Percentiles rank a stretch among this genome's conserved stretches.
These are phyloP conservation scores for Microbotryum intermedium DNA, from an alignment of 1,284 basidiomycete species.

Conservation along the genomic window DNA sequence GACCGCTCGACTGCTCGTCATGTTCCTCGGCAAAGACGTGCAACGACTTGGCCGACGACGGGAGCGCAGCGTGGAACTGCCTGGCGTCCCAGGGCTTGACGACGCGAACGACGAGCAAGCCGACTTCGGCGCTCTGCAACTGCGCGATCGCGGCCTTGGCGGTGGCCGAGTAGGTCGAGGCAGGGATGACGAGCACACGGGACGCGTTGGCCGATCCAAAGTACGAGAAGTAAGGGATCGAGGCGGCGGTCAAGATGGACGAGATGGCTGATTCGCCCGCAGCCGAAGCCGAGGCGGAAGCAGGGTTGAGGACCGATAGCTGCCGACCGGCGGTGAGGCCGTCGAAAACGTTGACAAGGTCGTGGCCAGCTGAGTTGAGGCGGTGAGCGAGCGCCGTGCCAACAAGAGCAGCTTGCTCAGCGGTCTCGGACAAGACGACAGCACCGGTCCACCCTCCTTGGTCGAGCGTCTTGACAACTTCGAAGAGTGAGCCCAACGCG, in stretches of 20 bases:
- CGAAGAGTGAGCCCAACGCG: slow-evolving; percentile 49
- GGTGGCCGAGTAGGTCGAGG: slow-evolving; percentile 27
- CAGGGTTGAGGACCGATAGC: slow-evolving; percentile 17
- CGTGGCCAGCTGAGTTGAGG: slow-evolving; percentile 42
- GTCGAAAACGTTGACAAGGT: slow-evolving; percentile 71
- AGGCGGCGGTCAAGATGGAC: slow-evolving; percentile 10
- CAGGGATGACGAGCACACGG: slow-evolving; percentile 31
- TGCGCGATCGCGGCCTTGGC: slow-evolving; percentile 30
- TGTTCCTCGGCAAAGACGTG: slow-evolving; percentile 56
- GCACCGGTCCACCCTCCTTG: slow-evolving; percentile 46
- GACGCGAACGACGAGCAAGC: slow-evolving; percentile 56
- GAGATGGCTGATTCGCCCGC: slow-evolving; percentile 6
- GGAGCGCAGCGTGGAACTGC: slow-evolving; percentile 52
- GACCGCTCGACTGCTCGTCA: slow-evolving; percentile 52
- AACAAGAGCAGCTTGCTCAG: slow-evolving; percentile 61
- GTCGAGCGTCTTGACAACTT: slow-evolving; percentile 14
- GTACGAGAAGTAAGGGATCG: slow-evolving; percentile 26
- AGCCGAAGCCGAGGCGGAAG: neutral
- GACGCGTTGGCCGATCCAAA: slow-evolving; percentile 33
- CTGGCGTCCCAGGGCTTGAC: slow-evolving; percentile 65
- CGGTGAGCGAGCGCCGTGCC: slow-evolving; percentile 60
- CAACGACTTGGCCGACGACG: slow-evolving; percentile 50
- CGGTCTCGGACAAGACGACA: slow-evolving; percentile 70
- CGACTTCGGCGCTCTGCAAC: slow-evolving; percentile 40
- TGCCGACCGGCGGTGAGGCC: slow-evolving; percentile 62